Evolutionary conservation across 768 basidiomycete species (phyloP).

Genomic region (Pluteus cervinus): DNA sequence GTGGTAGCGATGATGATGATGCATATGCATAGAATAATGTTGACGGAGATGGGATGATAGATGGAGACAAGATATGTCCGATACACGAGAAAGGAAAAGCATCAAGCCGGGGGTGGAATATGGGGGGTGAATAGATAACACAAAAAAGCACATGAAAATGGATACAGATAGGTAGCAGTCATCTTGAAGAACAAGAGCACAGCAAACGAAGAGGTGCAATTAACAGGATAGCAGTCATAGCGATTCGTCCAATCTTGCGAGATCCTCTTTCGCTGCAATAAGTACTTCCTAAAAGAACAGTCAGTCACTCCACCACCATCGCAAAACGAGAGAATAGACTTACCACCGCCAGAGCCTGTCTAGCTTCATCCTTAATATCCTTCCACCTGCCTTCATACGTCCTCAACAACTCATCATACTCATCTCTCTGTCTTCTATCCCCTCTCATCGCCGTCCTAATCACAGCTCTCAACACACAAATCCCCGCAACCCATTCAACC

Average conservation of each 20-base stretch:
- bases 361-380: slow-evolving; percentile 62
- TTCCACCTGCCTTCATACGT: slow-evolving; percentile 65
- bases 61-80: too few species aligned
- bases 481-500: slow-evolving; percentile 65
- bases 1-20: too few species aligned
- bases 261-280: slow-evolving; percentile 47
- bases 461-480: slow-evolving; percentile 50
- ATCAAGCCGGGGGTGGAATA: too few species aligned
- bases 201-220: too few species aligned
- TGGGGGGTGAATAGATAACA: too few species aligned
- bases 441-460: slow-evolving; percentile 47
- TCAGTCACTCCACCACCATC: neutral
- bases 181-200: too few species aligned
- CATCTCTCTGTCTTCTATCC: slow-evolving; percentile 40
- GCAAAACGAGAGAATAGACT: slow-evolving; percentile 11
- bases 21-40: too few species aligned
- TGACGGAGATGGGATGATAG: too few species aligned
- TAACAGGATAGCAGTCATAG: slow-evolving; percentile 10
- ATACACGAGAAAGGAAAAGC: too few species aligned
- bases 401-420: slow-evolving; percentile 49
- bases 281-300: slow-evolving; percentile 36
- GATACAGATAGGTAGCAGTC: too few species aligned
- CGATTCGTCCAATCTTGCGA: slow-evolving; percentile 35
- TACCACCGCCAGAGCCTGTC: slow-evolving; percentile 57
- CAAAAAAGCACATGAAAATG: too few species aligned